Base-by-base conservation (phyloP, 2,329 filamentous ascomycete species). In the Hymenoscyphus infarciens region DNA sequence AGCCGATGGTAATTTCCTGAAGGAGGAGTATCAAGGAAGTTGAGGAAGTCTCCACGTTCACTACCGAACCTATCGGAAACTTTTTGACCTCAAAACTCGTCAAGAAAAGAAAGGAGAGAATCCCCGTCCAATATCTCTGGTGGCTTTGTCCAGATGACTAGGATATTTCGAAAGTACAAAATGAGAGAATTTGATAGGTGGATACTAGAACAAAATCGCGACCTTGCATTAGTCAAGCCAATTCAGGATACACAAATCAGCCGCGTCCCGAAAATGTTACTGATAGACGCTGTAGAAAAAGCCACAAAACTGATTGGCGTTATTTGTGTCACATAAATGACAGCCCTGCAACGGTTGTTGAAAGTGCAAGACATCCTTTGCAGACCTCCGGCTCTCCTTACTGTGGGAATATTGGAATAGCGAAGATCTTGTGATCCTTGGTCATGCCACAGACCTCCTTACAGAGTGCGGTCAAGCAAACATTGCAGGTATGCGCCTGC, bases 361-460 rank as follows among this genome's bases (percentile, higher is more conserved):
- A 52, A 52, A 52, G 19, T 52, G 10, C 45, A 52, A 52, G n/a
- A 52, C 45, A 25, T 52, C 19, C 45, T 19, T 52, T 52, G 45
- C 4, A 22, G 22, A 22, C n/a, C 45, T 22, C 19, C 45, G 10
- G 45, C 10, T 22, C 45, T 52, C 45, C 45, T 52, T 52, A 4
- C 45, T 52, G 39, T 19, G 11, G 45, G 10, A 52, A 25, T 25
- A 52, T 25, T 52, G 45, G 11, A 52, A 52, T 52, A 52, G 45
- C 45, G 45, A 52, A 52, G 45, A 52, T 52, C 45, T 52, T 52
- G 45, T 52, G 19, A 19, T 52, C 19, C 45, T 52, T 52, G 4
- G 19, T 25, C 45, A 13, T 25, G 25, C n/a, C 11, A 5, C 19
- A 52, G 4, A 10, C 45, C 45, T 27, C 45, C 45, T 52, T 52